Base-by-base conservation (phyloP, 352 stramenopile genomes). In the Thraustochytrium striatum region DNA sequence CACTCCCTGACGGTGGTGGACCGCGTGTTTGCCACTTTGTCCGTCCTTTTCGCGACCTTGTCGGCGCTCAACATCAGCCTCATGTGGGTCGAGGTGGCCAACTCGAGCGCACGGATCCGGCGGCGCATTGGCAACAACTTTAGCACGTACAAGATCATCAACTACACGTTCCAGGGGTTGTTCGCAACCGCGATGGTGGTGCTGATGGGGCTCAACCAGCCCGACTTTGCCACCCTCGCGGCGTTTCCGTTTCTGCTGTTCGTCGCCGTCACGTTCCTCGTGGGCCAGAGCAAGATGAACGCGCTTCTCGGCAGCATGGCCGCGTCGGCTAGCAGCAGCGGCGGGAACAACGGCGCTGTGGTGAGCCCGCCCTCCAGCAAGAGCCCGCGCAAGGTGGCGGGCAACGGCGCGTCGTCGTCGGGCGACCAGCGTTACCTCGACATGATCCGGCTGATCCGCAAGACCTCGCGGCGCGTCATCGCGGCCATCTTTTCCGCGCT, bases 241-340 rank as follows among this genome's bases (percentile, higher is more conserved):
- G 39, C 65, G 19, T 75, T 62, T 32, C 65, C 65, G 30, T 75
- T 75, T 33, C 25, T 75, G n/a, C 30, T 75, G 30, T 75, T 75
- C 50, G 65, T 75, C 32, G 32, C 43, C 32, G 36, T 61, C 52
- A 43, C 65, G 30, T 75, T 75, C 36, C 5, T 68, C 16, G 5
- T 70, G 8, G 65, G 65, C 50, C 65, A 75, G 25, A 30, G 16
- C 52, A 58, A 61, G 43, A 75, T 75, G 65, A 75, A 32, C 44
- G 50, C 32, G 9, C 50, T 75, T 0, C 39, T 75, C 2, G 30
- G 68, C 35, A 75, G 41, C 32, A 75, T 75, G 39, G 52, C 65
- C 28, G 33, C 65, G 16, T 55, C n/a, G n/a, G n/a, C n/a, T n/a
- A n/a, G n/a, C n/a, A n/a, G n/a, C n/a, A n/a, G n/a, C n/a, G n/a